Evolutionary conservation across 2,329 filamentous ascomycete genomes (phyloP).

Genomic region (Lecanosticta acicola): DNA sequence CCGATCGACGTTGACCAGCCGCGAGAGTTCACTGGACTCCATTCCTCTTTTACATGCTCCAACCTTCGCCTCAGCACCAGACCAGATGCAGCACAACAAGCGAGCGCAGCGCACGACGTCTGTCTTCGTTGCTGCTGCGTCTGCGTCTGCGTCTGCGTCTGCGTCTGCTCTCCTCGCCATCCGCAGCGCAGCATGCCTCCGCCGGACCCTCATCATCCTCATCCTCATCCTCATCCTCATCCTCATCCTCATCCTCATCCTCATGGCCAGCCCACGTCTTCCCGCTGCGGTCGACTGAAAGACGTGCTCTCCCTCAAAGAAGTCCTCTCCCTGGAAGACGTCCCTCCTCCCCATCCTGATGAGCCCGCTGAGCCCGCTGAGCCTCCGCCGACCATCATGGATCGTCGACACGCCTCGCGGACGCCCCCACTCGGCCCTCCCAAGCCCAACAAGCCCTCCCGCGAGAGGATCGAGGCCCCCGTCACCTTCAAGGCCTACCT

Average conservation of each 20-base stretch:
- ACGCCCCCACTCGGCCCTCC: background rate
- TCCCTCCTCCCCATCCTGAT: background rate
- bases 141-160: too few relatives aligned
- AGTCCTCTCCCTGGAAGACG: too few relatives aligned
- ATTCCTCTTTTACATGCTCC: too few relatives aligned
- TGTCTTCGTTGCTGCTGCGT: too few relatives aligned
- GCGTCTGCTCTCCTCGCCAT: too few relatives aligned
- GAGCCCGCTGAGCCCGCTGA: too few relatives aligned
- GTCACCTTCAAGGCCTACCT: conserved; percentile 48
- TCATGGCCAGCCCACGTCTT: background rate
- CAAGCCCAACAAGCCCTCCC: background rate
- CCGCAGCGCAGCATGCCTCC: too few relatives aligned
- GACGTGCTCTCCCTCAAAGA: background rate
- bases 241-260: background rate
- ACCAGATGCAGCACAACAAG: background rate
- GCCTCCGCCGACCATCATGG: background rate
- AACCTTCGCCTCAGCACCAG: background rate
- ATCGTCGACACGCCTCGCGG: background rate
- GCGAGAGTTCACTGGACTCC: background rate
- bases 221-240: too few relatives aligned
- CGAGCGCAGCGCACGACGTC: background rate
- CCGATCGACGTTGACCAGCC: background rate
- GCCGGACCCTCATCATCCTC: too few relatives aligned
- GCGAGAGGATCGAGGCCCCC: conserved; percentile 31
- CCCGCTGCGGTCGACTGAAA: background rate